These are phyloP conservation scores for Amanita exitialis DNA, from an alignment of 768 basidiomycete genomes.

Conservation along the genomic window DNA sequence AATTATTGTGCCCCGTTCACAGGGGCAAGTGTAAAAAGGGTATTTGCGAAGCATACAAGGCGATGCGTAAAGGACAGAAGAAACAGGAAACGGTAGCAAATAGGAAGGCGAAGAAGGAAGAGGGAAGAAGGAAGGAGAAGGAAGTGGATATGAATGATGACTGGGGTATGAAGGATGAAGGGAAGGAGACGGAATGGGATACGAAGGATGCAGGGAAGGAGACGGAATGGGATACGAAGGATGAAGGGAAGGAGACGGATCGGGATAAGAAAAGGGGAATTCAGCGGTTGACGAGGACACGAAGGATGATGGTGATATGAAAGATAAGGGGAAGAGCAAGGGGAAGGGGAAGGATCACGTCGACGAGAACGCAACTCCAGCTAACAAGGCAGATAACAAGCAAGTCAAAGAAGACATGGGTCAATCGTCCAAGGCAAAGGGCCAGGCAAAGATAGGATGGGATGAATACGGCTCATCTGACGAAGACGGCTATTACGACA, in stretches of 20 bases:
- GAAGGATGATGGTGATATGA: background rate
- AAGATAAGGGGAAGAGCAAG: too few relatives aligned
- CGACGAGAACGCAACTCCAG: too few relatives aligned
- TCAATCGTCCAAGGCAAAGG: background rate
- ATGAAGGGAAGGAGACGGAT: background rate
- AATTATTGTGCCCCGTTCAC: background rate
- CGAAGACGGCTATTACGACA: background rate
- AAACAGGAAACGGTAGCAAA: background rate
- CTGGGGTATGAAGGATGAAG: too few relatives aligned
- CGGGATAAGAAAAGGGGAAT: background rate
- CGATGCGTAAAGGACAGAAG: background rate
- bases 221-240: too few relatives aligned
- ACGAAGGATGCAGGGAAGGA: background rate
- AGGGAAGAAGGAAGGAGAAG: background rate
- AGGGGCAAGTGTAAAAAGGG: background rate
- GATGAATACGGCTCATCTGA: background rate
- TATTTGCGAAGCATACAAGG: background rate
- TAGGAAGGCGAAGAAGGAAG: background rate
- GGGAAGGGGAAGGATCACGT: too few relatives aligned
- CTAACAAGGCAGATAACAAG: background rate
- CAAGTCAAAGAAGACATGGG: background rate
- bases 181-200: background rate
- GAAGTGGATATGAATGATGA: too few relatives aligned
- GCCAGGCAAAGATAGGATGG: background rate
- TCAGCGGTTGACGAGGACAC: background rate